These are phyloP conservation scores for Rubroboletus pulcherrimus DNA, from an alignment of 768 basidiomycete genomes.

Conservation along the genomic window DNA sequence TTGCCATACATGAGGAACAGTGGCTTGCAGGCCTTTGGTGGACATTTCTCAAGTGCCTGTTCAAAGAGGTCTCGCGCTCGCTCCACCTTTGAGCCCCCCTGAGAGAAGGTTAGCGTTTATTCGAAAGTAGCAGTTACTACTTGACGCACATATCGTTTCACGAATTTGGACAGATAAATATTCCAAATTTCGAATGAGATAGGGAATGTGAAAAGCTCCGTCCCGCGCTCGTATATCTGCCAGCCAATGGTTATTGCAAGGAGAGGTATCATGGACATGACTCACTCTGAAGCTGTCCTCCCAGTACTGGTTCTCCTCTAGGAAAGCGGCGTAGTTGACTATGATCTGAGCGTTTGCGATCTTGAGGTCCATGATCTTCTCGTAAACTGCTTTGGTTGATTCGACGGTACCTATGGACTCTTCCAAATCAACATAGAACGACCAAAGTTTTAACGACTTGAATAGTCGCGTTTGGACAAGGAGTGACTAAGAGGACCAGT, in stretches of 20 bases:
- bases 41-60: conserved; percentile 95
- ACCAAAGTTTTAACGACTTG: conserved; percentile 98
- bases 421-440: conserved; percentile 96
- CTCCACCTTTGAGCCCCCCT: conserved; percentile 94
- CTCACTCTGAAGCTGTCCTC: conserved; percentile 98
- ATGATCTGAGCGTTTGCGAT: conserved; percentile 99
- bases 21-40: conserved; percentile 90
- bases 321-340: conserved; percentile 93
- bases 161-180: conserved; percentile 95
- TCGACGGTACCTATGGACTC: conserved; percentile 96
- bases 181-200: conserved; percentile 99
- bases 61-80: conserved; percentile 97
- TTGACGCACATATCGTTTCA: conserved; percentile 84
- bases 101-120: conserved; percentile 1
- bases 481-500: conserved; percentile 50
- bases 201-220: conserved; percentile 96
- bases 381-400: conserved; percentile 87
- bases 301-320: conserved; percentile 97
- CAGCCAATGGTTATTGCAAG: conserved; percentile 6
- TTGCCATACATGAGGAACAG: conserved; percentile 96
- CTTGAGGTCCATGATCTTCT: conserved; percentile 92
- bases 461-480: conserved; percentile 88
- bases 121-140: background rate
- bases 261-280: conserved; percentile 20
- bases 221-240: conserved; percentile 93